Percentiles rank a stretch among this genome's conserved stretches.
Conservation (phyloP, 78 protist genomes). For the Dictyostelium discoideum region dicty_2.7 NC_007090.3:2732501-2733000, state of each 20-base stretch:
- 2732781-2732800: slow-evolving; percentile 58
- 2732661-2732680: not conserved
- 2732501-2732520: slow-evolving; percentile 64
- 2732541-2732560: not conserved
- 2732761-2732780: slow-evolving; percentile 62
- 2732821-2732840: slow-evolving; percentile 70
- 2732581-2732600: too few relatives aligned
- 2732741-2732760: slow-evolving; percentile 63
- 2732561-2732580: slow-evolving; percentile 39
- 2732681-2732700: not conserved
- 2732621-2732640: not conserved
- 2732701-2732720: not conserved
- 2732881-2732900: not conserved
- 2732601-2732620: not conserved
- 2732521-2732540: slow-evolving; percentile 45
- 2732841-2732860: slow-evolving; percentile 65
- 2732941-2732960: not conserved
- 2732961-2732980: not conserved
- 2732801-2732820: slow-evolving; percentile 38
- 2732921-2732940: not conserved
- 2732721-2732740: not conserved
- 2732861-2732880: not conserved
- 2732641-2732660: not conserved
- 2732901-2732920: not conserved
- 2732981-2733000: slow-evolving; percentile 13